These are phyloP conservation scores for Scolecobasidium constrictum DNA, from an alignment of 2,329 filamentous ascomycete genomes.

Conservation along the genomic window DNA sequence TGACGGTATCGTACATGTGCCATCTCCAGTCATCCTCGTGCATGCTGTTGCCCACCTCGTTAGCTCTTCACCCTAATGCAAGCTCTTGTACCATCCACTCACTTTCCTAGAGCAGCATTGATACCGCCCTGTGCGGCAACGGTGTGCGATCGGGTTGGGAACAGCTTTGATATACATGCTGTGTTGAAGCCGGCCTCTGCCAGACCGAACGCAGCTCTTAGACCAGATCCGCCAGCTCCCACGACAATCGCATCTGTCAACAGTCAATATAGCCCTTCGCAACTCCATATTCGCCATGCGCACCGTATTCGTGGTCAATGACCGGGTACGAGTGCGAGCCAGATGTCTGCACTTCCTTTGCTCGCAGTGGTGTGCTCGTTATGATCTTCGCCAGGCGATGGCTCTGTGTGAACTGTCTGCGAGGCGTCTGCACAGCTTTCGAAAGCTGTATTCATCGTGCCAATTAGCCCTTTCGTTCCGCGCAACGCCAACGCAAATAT, in stretches of 20 bases:
- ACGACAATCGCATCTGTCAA: constrained; percentile 75
- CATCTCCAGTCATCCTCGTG: constrained; percentile 97
- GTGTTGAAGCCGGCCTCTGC: constrained; percentile 86
- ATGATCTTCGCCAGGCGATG: constrained; percentile 75
- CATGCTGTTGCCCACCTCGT: constrained; percentile 44
- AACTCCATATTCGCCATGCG: background rate
- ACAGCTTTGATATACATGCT: constrained; percentile 76
- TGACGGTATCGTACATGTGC: constrained; percentile 99
- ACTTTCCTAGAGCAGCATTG: constrained; percentile 77
- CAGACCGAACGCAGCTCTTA: constrained; percentile 75
- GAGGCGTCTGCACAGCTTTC: constrained; percentile 35
- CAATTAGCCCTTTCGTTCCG: background rate
- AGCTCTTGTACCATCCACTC: constrained; percentile 19
- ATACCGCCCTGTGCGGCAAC: constrained; percentile 70
- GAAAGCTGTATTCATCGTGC: constrained; percentile 17
- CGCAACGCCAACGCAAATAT: too few relatives aligned
- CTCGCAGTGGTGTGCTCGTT: constrained; percentile 73
- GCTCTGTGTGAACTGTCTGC: constrained; percentile 78
- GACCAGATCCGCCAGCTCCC: constrained; percentile 69
- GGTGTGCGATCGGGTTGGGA: constrained; percentile 76
- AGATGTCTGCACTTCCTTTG: constrained; percentile 83
- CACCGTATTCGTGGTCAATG: constrained; percentile 91
- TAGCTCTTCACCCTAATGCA: too few relatives aligned
- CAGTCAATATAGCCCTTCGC: background rate
- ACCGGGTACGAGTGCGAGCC: constrained; percentile 88